Conservation (phyloP, 305 asterid species). For the Fraxinus angustifolia region DNA sequence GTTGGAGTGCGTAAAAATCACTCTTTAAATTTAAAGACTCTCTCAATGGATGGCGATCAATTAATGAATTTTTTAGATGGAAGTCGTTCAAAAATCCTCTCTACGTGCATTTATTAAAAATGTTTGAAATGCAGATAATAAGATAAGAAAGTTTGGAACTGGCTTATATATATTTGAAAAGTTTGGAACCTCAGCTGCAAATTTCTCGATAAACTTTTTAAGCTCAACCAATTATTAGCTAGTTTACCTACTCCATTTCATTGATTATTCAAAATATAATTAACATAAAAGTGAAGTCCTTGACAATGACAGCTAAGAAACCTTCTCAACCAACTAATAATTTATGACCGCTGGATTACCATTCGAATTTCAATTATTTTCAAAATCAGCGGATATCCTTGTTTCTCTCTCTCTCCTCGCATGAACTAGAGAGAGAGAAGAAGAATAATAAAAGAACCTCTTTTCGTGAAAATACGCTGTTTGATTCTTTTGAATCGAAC, state of each 20-base stretch:
- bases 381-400: conserved; percentile 29
- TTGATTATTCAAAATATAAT: not conserved
- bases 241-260: not conserved
- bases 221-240: not conserved
- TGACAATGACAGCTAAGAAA: not conserved
- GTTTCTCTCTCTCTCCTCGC: conserved; percentile 31
- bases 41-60: not conserved
- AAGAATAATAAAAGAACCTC: not conserved
- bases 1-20: not conserved
- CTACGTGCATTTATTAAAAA: not conserved
- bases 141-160: not conserved
- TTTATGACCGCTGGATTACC: not conserved
- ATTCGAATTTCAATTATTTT: conserved; percentile 18
- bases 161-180: no score
- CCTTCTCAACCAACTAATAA: not conserved
- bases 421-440: not conserved
- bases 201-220: no score
- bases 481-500: conserved; percentile 26
- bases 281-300: not conserved
- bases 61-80: not conserved
- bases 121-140: not conserved
- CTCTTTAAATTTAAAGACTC: not conserved
- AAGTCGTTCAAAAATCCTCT: not conserved
- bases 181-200: not conserved
- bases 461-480: conserved; percentile 17